Evolutionary conservation across 2,329 filamentous ascomycete species (phyloP), one percentile per base, ranked within the genome.

Genomic region (Stachybotrys chlorohalonatus): DNA sequence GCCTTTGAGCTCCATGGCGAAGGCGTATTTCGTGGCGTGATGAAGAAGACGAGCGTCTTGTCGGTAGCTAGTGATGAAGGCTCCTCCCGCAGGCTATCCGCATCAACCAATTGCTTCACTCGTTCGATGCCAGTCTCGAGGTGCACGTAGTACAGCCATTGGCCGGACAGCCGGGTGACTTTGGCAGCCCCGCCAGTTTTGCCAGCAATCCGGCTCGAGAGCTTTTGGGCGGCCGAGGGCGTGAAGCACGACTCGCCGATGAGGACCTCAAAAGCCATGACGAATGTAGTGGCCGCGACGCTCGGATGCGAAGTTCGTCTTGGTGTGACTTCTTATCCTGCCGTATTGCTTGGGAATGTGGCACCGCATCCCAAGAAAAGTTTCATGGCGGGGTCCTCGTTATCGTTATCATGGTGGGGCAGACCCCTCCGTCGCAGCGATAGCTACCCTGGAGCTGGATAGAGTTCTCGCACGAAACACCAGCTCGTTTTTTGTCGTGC

Each of bases 1-100:
- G 92, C 93, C 71, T 96, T 92, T 55, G 92, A 96, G 73, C 91
- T 96, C 94, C 94, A 99, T 68, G 94, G 94, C 47, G 92, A 96
- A 62, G 50, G 50, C 32, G 95, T 92, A 63, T 89, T 88, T 61
- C 93, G 83, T 17, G 93, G 93, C 50, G 82, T 84, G 56, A 96
- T 80, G 67, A 91, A 90, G 68, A 89, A 81, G 58, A 85, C 76
- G 51, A 79, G 72, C 48, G 77, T 75, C 56, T 76, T 70, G 53
- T 81, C 78, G 58, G 65, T 64, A 46, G 60, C 64, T 46, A 64
- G 62, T 15, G 69, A 57, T 30, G 64, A 56, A 42, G 61, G 48
- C 42, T 62, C 56, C 36, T 66, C 52, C 49, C 65, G 53, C 36
- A 64, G 62, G 58, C 66, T 65, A 61, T 69, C 60, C 53, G 76